phyloP scores from a whole-genome alignment of 768 basidiomycete species.

The Macrolepiota albuminosa region DNA sequence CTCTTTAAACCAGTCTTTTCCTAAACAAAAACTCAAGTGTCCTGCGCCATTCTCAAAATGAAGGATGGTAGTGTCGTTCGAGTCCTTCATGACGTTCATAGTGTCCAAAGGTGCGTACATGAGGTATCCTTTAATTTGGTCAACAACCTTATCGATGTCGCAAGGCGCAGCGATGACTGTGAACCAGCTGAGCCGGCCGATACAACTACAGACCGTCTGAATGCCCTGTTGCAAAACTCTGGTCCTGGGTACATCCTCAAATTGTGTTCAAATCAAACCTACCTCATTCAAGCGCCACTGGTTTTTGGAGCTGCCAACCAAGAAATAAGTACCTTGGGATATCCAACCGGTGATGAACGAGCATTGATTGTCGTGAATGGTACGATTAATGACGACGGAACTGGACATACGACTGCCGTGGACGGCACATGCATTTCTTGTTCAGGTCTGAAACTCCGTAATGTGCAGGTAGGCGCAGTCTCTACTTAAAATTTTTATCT shows the following conservation, averaged over 20 bases:
- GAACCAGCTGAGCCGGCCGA: conserved; percentile 49
- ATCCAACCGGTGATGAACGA: conserved; percentile 62
- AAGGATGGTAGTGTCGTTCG: neutral
- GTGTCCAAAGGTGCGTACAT: neutral
- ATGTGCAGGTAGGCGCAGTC: conserved; percentile 53
- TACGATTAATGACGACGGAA: conserved; percentile 46
- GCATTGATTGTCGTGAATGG: conserved; percentile 71
- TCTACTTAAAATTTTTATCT: neutral
- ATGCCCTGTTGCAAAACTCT: conserved; percentile 57
- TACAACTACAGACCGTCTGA: conserved; percentile 63
- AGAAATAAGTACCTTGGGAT: conserved; percentile 78
- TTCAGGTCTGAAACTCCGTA: conserved; percentile 55
- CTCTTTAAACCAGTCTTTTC: neutral
- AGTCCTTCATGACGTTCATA: neutral
- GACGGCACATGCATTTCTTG: conserved; percentile 61
- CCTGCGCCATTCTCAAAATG: neutral
- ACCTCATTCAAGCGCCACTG: conserved; percentile 63
- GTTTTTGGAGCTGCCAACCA: conserved; percentile 62
- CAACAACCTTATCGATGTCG: neutral
- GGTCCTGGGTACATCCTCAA: conserved; percentile 62
- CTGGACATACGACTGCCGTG: conserved; percentile 70
- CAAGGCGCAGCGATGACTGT: conserved; percentile 17
- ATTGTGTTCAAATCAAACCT: conserved; percentile 60
- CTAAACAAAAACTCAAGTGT: neutral
- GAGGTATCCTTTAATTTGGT: neutral